These are phyloP conservation scores for Pyrus hybrid DNA, from an alignment of 331 rosid species.

Conservation along the genomic window DNA sequence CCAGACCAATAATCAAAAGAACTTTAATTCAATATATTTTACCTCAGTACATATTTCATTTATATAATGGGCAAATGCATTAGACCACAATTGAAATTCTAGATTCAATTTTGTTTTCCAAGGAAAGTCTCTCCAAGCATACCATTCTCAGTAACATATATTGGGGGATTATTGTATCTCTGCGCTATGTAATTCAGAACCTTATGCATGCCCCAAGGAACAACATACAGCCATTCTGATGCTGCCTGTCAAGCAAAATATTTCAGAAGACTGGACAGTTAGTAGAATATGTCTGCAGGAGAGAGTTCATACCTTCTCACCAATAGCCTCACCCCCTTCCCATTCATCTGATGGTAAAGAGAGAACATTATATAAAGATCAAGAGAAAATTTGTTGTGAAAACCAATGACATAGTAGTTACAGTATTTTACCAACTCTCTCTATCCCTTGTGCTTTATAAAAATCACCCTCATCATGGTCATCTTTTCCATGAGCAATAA, in stretches of 20 bases:
- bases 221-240: constrained; percentile 92
- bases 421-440: constrained; percentile 48
- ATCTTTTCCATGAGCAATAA: constrained; percentile 52
- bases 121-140: constrained; percentile 11
- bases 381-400: neutral
- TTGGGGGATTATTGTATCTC: constrained; percentile 51
- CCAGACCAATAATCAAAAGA: neutral
- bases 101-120: neutral
- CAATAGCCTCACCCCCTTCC: constrained; percentile 80
- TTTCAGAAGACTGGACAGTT: constrained; percentile 5
- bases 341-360: constrained; percentile 52
- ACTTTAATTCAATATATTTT: neutral
- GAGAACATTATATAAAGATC: constrained; percentile 17
- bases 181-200: constrained; percentile 55
- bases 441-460: constrained; percentile 47
- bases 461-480: constrained; percentile 26
- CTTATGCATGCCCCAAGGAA: constrained; percentile 93
- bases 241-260: constrained; percentile 67
- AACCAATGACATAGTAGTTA: neutral
- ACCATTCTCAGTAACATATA: constrained; percentile 85
- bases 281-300: constrained; percentile 1
- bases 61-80: neutral
- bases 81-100: neutral
- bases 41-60: neutral
- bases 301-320: constrained; percentile 58